These are phyloP conservation scores for Tylopilus subfusipes DNA, from an alignment of 768 basidiomycete genomes.

Conservation along the genomic window DNA sequence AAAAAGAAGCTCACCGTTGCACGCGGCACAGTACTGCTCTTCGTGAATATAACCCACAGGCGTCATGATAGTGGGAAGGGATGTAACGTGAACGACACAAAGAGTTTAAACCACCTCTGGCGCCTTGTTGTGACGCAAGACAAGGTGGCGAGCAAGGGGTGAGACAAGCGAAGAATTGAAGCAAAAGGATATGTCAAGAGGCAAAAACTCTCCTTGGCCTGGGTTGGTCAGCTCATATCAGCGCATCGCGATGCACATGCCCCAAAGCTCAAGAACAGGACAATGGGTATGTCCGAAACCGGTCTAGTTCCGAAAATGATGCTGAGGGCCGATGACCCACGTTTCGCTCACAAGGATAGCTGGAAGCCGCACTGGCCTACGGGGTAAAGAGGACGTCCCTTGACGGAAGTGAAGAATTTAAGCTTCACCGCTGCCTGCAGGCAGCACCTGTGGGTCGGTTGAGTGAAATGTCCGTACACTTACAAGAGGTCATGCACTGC, in stretches of 20 bases:
- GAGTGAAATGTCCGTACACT: constrained; percentile 9
- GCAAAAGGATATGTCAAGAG: constrained; percentile 18
- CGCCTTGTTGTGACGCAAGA: constrained; percentile 35
- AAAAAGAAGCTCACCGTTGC: constrained; percentile 15
- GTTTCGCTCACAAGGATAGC: constrained; percentile 13
- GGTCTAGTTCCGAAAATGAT: constrained; percentile 32
- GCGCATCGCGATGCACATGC: constrained; percentile 13
- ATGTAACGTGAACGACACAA: neutral
- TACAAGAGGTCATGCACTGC: constrained; percentile 10
- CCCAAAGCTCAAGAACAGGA: constrained; percentile 21
- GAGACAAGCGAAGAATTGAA: constrained; percentile 21
- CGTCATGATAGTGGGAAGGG: neutral
- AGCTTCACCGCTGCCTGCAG: constrained; percentile 15
- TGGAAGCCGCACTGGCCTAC: constrained; percentile 1
- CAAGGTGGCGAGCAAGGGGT: constrained; percentile 30
- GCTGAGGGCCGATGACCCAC: constrained; percentile 15
- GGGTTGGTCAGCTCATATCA: constrained; percentile 18
- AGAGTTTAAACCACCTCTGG: constrained; percentile 14
- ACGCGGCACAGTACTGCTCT: constrained; percentile 6
- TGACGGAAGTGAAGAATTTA: constrained; percentile 16
- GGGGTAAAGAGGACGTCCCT: constrained; percentile 8
- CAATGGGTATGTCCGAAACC: constrained; percentile 37
- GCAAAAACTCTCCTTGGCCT: constrained; percentile 4
- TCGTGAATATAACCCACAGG: constrained; percentile 14
- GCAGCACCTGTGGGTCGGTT: neutral